Conservation (phyloP, 2,329 filamentous ascomycete genomes). For the Penicillium decumbens region DNA sequence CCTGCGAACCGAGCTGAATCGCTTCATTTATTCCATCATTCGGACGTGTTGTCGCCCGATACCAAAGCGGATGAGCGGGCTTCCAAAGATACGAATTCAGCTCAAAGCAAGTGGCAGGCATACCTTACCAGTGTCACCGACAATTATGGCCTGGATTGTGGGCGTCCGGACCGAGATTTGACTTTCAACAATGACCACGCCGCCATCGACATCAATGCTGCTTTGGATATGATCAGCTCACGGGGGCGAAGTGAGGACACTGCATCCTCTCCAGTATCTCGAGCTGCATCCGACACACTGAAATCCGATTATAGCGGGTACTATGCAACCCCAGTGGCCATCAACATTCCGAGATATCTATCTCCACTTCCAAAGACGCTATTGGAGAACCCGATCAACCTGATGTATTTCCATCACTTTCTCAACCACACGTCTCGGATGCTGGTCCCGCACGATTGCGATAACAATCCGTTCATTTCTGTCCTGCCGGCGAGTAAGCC, state of each 20-base stretch:
- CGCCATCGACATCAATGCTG: constrained; percentile 54
- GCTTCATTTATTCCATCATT: constrained; percentile 1
- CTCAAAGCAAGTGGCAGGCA: constrained; percentile 30
- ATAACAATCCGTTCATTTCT: constrained; percentile 56
- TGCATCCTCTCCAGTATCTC: constrained; percentile 2
- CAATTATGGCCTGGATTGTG: constrained; percentile 66
- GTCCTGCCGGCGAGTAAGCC: constrained; percentile 59
- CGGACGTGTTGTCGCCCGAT: not conserved
- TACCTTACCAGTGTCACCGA: constrained; percentile 35
- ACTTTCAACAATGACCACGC: constrained; percentile 66
- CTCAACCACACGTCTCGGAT: constrained; percentile 74
- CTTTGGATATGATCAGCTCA: constrained; percentile 31
- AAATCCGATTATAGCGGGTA: constrained; percentile 59
- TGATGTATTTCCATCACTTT: constrained; percentile 70
- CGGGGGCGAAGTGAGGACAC: constrained; percentile 9
- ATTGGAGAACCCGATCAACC: constrained; percentile 70
- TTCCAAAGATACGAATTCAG: constrained; percentile 12
- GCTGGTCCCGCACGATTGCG: constrained; percentile 58
- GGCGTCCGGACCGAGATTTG: constrained; percentile 64
- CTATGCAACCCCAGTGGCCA: constrained; percentile 63
- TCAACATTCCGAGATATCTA: constrained; percentile 57
- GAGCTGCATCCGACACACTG: constrained; percentile 2
- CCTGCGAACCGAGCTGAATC: constrained; percentile 3
- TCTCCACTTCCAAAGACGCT: constrained; percentile 55
- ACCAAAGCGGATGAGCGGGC: constrained; percentile 5